Evolutionary conservation across 2,329 filamentous ascomycete genomes (phyloP).

Genomic region (Neurospora sp.): DNA sequence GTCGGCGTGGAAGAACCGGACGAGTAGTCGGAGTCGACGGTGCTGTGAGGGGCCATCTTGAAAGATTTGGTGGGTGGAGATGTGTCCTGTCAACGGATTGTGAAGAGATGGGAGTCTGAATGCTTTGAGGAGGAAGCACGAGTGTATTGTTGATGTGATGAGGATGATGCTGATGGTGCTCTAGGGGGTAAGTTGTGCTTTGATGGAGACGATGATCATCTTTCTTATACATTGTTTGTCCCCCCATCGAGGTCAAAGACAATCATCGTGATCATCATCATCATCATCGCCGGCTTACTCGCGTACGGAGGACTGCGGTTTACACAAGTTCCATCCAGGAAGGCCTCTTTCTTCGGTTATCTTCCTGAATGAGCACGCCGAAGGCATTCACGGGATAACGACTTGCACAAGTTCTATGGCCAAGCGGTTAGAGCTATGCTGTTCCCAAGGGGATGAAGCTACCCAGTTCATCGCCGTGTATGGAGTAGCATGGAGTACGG

Average conservation of each 20-base stretch:
- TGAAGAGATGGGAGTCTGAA: neutral
- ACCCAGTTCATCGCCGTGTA: slow-evolving; percentile 5
- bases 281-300: neutral
- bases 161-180: neutral
- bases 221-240: slow-evolving; percentile 8
- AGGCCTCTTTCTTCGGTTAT: neutral
- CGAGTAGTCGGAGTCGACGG: neutral
- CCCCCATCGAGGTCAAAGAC: neutral
- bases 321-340: neutral
- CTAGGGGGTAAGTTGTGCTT: neutral
- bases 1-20: neutral
- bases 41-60: neutral
- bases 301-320: neutral
- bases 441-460: slow-evolving; percentile 11
- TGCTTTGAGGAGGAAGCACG: neutral
- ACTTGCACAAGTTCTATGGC: neutral
- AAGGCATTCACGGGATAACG: neutral
- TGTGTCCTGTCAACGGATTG: neutral
- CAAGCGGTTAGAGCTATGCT: slow-evolving; percentile 1
- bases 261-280: neutral
- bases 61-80: neutral
- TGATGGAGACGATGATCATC: neutral
- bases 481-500: neutral
- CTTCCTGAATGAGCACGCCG: neutral
- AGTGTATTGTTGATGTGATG: neutral